Evolutionary conservation across 1,284 basidiomycete genomes (phyloP).

Genomic region (Rugosomyces carneus): DNA sequence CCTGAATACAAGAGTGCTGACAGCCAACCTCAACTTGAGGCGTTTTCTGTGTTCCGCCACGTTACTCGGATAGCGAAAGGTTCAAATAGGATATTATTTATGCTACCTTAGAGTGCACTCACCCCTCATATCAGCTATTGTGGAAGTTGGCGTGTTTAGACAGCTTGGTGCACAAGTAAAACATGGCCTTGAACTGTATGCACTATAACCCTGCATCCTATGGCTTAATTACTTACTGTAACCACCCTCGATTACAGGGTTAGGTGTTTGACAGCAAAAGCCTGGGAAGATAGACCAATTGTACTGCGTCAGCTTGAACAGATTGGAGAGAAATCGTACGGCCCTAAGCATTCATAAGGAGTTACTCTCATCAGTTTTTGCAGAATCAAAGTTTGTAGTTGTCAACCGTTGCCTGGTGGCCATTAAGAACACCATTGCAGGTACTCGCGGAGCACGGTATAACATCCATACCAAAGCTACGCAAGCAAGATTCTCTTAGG

Average conservation of each 20-base stretch:
- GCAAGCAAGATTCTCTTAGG: conserved; percentile 47
- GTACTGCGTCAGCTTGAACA: conserved; percentile 76
- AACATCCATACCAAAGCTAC: conserved; percentile 50
- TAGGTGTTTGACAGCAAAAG: conserved; percentile 68
- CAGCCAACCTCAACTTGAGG: conserved; percentile 66
- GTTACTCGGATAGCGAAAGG: conserved; percentile 62
- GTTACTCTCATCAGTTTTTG: conserved; percentile 1
- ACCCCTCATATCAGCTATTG: conserved; percentile 43
- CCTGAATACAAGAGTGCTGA: conserved; percentile 64
- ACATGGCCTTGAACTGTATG: conserved; percentile 65
- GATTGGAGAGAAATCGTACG: conserved; percentile 83
- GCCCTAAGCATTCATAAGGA: conserved; percentile 9
- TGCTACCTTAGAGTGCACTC: background rate
- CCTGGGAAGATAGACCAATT: conserved; percentile 80
- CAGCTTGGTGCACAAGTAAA: conserved; percentile 59
- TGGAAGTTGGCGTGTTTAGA: conserved; percentile 65
- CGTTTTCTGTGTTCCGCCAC: conserved; percentile 61
- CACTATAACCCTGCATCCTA: conserved; percentile 7
- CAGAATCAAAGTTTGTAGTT: conserved; percentile 47
- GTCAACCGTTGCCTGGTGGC: background rate
- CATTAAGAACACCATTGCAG: conserved; percentile 27
- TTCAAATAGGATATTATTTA: conserved; percentile 19
- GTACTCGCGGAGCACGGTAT: conserved; percentile 70
- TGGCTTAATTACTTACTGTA: background rate
- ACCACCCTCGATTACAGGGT: conserved; percentile 34